Percentiles rank a stretch among this genome's conserved stretches.
phyloP scores from a whole-genome alignment of 371 early-diverging fungal genomes.

The Chytridiales sp. region DNA sequence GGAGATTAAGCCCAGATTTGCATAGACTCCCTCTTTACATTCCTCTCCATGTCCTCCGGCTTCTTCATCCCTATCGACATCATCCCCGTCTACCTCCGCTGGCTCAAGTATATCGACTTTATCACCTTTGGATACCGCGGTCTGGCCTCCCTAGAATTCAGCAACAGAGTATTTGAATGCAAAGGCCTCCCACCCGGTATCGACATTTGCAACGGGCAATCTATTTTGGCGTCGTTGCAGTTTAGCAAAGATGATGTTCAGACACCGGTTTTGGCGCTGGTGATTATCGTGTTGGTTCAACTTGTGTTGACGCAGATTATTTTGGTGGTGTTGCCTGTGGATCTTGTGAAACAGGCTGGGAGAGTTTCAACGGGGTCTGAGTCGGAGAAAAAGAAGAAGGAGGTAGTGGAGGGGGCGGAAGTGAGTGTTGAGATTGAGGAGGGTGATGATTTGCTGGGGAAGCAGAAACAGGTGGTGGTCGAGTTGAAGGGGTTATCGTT shows the following conservation, averaged over 20 bases:
- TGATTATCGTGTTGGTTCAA: background rate
- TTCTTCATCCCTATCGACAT: slow-evolving; percentile 35
- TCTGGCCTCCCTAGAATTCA: slow-evolving; percentile 41
- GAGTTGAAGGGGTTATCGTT: slow-evolving; percentile 21
- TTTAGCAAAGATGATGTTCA: slow-evolving; percentile 1
- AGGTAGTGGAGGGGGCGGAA: background rate
- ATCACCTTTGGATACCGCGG: slow-evolving; percentile 33
- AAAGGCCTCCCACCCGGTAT: slow-evolving; percentile 16
- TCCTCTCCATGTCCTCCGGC: slow-evolving; percentile 37
- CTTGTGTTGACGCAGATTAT: slow-evolving; percentile 7
- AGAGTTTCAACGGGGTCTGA: no score
- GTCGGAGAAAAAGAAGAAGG: slow-evolving; percentile 8
- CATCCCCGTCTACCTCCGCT: slow-evolving; percentile 43
- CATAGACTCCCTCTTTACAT: slow-evolving; percentile 27
- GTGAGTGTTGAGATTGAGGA: slow-evolving; percentile 7
- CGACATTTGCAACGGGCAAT: slow-evolving; percentile 33
- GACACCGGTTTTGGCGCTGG: slow-evolving; percentile 12
- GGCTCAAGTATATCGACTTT: slow-evolving; percentile 33
- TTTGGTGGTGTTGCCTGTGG: slow-evolving; percentile 5
- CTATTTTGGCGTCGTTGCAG: slow-evolving; percentile 19
- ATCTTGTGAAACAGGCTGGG: background rate
- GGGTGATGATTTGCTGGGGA: slow-evolving; percentile 7
- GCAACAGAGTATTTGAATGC: slow-evolving; percentile 34
- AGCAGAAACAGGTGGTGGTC: no score
- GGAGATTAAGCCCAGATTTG: background rate